Base-by-base conservation (phyloP, 2,329 filamentous ascomycete genomes). In the Didymella keratinophila region DNA sequence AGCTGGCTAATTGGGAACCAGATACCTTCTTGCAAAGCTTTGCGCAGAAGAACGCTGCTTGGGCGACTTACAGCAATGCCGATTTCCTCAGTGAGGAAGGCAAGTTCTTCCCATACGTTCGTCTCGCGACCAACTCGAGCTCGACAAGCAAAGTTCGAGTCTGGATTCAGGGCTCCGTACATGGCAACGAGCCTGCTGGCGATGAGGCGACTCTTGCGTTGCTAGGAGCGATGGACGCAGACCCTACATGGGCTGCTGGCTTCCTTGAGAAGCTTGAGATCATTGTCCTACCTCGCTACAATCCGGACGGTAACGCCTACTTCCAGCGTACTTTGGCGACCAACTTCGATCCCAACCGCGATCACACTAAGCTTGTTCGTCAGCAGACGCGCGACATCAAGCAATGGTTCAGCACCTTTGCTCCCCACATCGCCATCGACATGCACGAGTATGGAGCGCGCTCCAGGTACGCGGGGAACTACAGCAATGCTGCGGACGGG, bases 151-250 rank as follows among this genome's bases (percentile, higher is more conserved):
- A 78, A 50, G 41, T 78, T 11, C 64, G 69, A 21, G 69, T 78
- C 14, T 78, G 74, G 70, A 68, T 78, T 4, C 76, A 78, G 52
- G 75, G 70, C 8, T 71, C 63, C 12, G 70, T 76, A 1, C 76
- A 78, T 36, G 76, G 76, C 4, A 76, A 78, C 48, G 76, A 78
- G 55, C 75, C 76, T 7, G 76, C 72, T 9, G 76, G 74, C 9
- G 75, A 78, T 47, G 71, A 77, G 55, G 71, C 74, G 0, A 64
- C 71, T 11, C 64, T 76, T 10, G 75, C 76, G 0, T 59, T 78
- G 1, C 67, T 78, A 0, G 76, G 75, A 8, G 73, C 72, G 21
- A 68, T 78, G 61, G 67, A 73, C 54, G 65, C 66, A 10, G 69
- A 78, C 46, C 68, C 68, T 25, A 58, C 64, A 2, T 77, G 71